Evolutionary conservation across 2,329 filamentous ascomycete species (phyloP), one percentile per base, ranked within the genome.

Genomic region (Verticillium nonalfalfae): DNA sequence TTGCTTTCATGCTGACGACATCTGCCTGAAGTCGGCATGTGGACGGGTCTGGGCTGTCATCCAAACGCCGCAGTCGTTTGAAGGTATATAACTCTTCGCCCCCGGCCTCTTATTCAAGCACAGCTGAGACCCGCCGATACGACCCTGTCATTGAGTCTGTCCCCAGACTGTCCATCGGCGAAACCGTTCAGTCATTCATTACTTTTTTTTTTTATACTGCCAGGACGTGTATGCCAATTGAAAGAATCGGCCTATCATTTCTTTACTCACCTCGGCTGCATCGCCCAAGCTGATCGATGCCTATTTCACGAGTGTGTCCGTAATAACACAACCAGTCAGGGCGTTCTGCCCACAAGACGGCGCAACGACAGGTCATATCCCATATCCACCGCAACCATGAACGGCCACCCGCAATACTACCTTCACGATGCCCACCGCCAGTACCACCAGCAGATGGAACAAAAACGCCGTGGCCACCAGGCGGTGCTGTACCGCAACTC

Each of bases 381-480:
- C 39, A n/a, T 45, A 45, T 18, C 45, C 45, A 50, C 45, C 45
- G 45, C 45, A 50, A 50, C 21, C 15, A 50, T 50, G 45, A 21
- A 50, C 18, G 45, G 45, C 45, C 45, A n/a, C 15, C 45, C 45
- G 18, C 45, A 50, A 11, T 26, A 34, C 38, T 40, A 58, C 21
- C 38, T 58, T 11, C 57, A 58, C 39, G 57, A 58, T 50, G 57
- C 57, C 11, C 57, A 58, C 31, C 57, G 57, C 7, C 57, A 58
- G 21, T 58, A 58, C 31, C 57, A 58, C 15, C 38, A 58, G 39
- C 57, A 58, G 18, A 31, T 58, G 18, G n/a, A 33, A 15, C 57
- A 40, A 14, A 58, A 58, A 26, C 57, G 45, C n/a, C 45, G 45
- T 4, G 18, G 45, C 18, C 45, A n/a, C 45, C 45, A 50, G 45